A percentile compares a stretch with the other conserved stretches of the same genome.
Conservation (phyloP, 495 filamentous ascomycete species). For the Pseudoneurospora amorphoporcata region DNA sequence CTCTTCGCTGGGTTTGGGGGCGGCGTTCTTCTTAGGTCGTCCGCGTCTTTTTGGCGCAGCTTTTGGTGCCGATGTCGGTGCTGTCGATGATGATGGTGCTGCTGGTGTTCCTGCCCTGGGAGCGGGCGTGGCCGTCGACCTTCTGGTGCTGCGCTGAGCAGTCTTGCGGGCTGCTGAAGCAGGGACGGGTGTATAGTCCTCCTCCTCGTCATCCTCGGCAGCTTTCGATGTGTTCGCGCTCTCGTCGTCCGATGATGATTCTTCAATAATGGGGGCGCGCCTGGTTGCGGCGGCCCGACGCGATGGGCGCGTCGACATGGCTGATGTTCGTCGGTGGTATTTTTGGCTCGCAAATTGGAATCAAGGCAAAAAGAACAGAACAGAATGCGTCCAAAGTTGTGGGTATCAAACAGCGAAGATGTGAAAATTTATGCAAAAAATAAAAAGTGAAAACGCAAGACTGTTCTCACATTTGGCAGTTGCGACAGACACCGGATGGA, state of each 20-base stretch:
- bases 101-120: constrained; percentile 23
- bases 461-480: background rate
- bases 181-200: constrained; percentile 73
- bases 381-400: background rate
- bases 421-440: background rate
- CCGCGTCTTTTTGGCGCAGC: constrained; percentile 27
- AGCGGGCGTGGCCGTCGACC: constrained; percentile 39
- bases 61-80: constrained; percentile 17
- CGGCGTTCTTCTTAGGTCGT: constrained; percentile 1
- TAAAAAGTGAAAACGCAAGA: background rate
- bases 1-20: constrained; percentile 35
- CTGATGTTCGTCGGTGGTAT: background rate
- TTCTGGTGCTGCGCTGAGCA: constrained; percentile 30
- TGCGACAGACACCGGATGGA: background rate
- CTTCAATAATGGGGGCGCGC: constrained; percentile 58
- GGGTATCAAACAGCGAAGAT: background rate
- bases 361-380: background rate
- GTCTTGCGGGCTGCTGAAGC: constrained; percentile 13
- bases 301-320: constrained; percentile 61
- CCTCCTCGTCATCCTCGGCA: constrained; percentile 52
- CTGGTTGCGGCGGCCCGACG: constrained; percentile 58
- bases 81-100: constrained; percentile 3
- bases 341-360: background rate
- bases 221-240: constrained; percentile 46
- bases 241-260: constrained; percentile 57